Conservation (phyloP, 2,329 filamentous ascomycete genomes). For the Colletotrichum sidae region DNA sequence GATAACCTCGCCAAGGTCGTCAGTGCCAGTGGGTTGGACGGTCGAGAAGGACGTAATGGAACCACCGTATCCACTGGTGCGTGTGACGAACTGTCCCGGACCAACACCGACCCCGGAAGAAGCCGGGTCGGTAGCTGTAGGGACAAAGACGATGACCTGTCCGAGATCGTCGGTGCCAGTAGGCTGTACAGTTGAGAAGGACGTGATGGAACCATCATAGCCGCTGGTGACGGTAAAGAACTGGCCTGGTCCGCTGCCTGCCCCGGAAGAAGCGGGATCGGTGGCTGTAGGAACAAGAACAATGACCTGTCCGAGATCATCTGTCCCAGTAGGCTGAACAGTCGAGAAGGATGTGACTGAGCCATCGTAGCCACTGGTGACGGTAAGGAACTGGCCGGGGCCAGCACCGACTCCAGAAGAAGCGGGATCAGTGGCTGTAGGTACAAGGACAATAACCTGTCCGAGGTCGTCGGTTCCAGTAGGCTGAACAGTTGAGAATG, state of each 20-base stretch:
- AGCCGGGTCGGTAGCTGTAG: neutral
- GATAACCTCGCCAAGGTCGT: neutral
- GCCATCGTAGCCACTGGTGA: too few species aligned
- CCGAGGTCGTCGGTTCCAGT: neutral
- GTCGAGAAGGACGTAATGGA: neutral
- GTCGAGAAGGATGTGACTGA: too few species aligned
- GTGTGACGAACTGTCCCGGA: neutral
- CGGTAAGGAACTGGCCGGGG: too few species aligned
- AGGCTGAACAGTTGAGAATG: neutral
- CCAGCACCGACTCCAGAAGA: neutral
- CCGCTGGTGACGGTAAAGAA: neutral
- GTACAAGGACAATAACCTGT: neutral
- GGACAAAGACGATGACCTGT: constrained; percentile 6
- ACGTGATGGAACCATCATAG: neutral
- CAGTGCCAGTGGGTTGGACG: neutral
- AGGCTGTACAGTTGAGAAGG: neutral
- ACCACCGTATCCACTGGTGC: constrained; percentile 12
- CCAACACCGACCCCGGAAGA: neutral
- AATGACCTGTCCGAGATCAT: neutral
- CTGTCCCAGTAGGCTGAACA: too few species aligned
- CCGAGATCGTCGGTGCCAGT: neutral
- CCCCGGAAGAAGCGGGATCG: neutral
- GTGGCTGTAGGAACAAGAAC: constrained; percentile 5
- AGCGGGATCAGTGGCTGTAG: neutral
- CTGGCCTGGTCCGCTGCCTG: neutral